Evolutionary conservation across 2,329 filamentous ascomycete species (phyloP).

Genomic region (Bertia moriformis): DNA sequence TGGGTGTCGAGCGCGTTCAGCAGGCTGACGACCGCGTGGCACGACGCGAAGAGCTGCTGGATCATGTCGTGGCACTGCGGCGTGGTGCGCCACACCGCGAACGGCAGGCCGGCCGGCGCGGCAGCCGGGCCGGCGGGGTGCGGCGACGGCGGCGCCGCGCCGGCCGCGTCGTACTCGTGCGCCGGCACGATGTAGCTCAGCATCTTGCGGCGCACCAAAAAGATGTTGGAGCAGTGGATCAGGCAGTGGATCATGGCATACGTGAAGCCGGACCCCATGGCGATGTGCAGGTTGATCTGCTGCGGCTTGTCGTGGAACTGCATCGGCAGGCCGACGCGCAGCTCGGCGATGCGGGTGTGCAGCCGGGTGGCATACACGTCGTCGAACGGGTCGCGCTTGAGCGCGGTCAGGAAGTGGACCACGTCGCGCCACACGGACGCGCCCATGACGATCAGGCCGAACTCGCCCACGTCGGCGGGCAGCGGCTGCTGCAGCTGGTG

Average conservation of each 20-base stretch:
- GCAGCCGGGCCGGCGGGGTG: too few relatives aligned
- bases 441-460: constrained; percentile 44
- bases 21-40: constrained; percentile 41
- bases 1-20: constrained; percentile 38
- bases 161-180: constrained; percentile 24
- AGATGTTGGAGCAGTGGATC: constrained; percentile 44
- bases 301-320: constrained; percentile 46
- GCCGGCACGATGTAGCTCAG: constrained; percentile 39
- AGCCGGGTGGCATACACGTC: constrained; percentile 35
- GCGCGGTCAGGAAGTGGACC: constrained; percentile 43
- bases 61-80: constrained; percentile 35
- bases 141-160: too few relatives aligned
- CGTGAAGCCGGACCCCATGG: constrained; percentile 47
- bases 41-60: constrained; percentile 41
- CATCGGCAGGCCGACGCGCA: constrained; percentile 37
- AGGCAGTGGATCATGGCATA: constrained; percentile 50
- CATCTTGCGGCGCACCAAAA: constrained; percentile 43
- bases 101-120: constrained; percentile 1
- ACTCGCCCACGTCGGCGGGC: constrained; percentile 42
- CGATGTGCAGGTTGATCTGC: constrained; percentile 47
- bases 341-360: constrained; percentile 36
- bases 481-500: neutral
- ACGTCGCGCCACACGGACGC: constrained; percentile 48
- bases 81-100: constrained; percentile 35
- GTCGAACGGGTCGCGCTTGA: constrained; percentile 32